These are phyloP conservation scores for Xerocomus nothofagi DNA, from an alignment of 1,284 basidiomycete genomes.

Conservation along the genomic window DNA sequence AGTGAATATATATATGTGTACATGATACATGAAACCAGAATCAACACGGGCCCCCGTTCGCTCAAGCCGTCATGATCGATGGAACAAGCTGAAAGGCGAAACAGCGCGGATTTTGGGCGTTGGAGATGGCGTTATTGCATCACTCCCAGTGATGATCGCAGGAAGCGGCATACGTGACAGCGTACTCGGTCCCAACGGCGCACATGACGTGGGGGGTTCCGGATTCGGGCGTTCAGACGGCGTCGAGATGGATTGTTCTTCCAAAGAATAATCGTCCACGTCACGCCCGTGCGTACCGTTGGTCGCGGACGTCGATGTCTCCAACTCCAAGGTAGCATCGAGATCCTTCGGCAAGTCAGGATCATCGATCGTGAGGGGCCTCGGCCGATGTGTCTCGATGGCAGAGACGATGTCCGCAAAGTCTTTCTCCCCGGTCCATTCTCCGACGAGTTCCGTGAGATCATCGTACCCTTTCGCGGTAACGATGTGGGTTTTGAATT, in stretches of 20 bases:
- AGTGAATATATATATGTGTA: background rate
- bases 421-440: slow-evolving; percentile 63
- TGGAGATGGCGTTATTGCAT: slow-evolving; percentile 48
- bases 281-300: background rate
- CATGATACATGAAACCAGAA: background rate
- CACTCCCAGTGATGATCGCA: slow-evolving; percentile 41
- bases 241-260: slow-evolving; percentile 29
- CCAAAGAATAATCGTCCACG: background rate
- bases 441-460: slow-evolving; percentile 55
- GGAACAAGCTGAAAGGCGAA: slow-evolving; percentile 13
- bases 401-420: slow-evolving; percentile 54
- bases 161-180: slow-evolving; percentile 39
- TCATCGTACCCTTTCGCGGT: slow-evolving; percentile 69
- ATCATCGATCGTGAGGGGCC: slow-evolving; percentile 17
- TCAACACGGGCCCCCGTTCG: background rate
- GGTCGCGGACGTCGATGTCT: background rate
- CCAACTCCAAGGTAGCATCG: background rate
- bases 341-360: background rate
- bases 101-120: slow-evolving; percentile 28
- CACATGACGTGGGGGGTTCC: slow-evolving; percentile 38
- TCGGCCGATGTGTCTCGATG: slow-evolving; percentile 47
- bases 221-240: slow-evolving; percentile 41
- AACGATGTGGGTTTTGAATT: slow-evolving; percentile 54
- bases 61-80: slow-evolving; percentile 10
- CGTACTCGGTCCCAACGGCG: slow-evolving; percentile 42